These are phyloP conservation scores for Lichtheimia ornata DNA, from an alignment of 371 early-diverging fungal species.

Conservation along the genomic window DNA sequence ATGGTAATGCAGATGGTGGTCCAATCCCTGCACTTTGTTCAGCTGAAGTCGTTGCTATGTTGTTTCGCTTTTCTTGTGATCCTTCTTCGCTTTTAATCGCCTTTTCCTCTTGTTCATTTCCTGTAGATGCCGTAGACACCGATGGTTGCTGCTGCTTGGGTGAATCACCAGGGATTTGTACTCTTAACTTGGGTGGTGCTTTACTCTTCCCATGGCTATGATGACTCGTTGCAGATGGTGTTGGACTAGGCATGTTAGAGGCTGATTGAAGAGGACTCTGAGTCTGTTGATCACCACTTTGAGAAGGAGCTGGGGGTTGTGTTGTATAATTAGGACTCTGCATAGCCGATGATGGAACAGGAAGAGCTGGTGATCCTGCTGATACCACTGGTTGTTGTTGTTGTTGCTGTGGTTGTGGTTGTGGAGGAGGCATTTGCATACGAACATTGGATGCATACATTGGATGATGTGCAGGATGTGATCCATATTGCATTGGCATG, in stretches of 20 bases:
- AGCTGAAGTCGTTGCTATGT: slow-evolving; percentile 6
- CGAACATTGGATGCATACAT: too few relatives aligned
- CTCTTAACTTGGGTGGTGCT: slow-evolving; percentile 46
- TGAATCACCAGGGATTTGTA: slow-evolving; percentile 49
- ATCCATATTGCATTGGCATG: background rate
- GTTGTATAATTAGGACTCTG: too few relatives aligned
- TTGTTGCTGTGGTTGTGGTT: too few relatives aligned
- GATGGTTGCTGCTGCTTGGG: slow-evolving; percentile 10
- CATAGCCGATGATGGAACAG: too few relatives aligned
- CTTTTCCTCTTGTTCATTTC: background rate
- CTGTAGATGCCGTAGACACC: slow-evolving; percentile 1
- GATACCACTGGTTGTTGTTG: too few relatives aligned
- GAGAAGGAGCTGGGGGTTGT: too few relatives aligned
- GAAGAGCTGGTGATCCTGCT: too few relatives aligned
- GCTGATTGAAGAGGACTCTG: background rate
- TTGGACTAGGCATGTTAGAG: slow-evolving; percentile 18
- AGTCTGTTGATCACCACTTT: background rate
- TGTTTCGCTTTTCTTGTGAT: slow-evolving; percentile 5
- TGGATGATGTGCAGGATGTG: background rate
- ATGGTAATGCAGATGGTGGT: slow-evolving; percentile 59
- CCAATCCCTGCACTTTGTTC: slow-evolving; percentile 11
- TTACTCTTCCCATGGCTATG: slow-evolving; percentile 24
- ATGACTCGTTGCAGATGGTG: slow-evolving; percentile 17
- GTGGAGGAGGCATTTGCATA: too few relatives aligned
- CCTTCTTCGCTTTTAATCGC: background rate